Evolutionary conservation across 2,329 filamentous ascomycete genomes (phyloP), one percentile per base, ranked within the genome.

Genomic region (Paecilomyces variotii): DNA sequence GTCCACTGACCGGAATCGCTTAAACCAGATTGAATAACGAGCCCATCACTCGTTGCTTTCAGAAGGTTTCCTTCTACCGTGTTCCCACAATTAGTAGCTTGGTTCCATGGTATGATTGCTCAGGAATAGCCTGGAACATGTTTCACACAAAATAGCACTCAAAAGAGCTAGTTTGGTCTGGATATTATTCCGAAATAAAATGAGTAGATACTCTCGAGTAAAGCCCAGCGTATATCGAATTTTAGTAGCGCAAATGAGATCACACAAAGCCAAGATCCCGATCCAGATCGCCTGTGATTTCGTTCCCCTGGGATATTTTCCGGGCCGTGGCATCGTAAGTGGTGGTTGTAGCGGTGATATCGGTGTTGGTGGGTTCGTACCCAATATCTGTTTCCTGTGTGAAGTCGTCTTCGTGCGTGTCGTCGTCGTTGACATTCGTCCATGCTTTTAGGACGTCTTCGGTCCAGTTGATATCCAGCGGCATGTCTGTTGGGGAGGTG

Each of bases 231-330:
- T 19, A 19, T 19, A 19, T 19, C 19, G 19, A 19, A 19, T 19
- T 19, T 19, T 19, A 30, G 28, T 9, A 30, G 28, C 28, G 2
- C 28, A 32, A 10, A 32, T 32, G 4, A 26, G 6, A 55, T 52
- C 30, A 62, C 2, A 54, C 55, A 39, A 74, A 67, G 1, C 72
- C 72, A 30, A 74, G 59, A 63, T 74, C 72, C n/a, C 61, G 62
- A 64, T 74, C 72, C 53, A 74, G 57, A 64, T 74, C 72, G 2
- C 72, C 72, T 0, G 72, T 74, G 2, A 74, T 74, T 54, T 64
- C 62, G 4, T 57, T 55, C 45, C 60, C 27, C 28, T 62, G 6
- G 27, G 53, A 54, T 64, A 24, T 10, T 32, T 32, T 10, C 11
- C 7, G 4, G 30, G 9, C 11, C 11, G 30, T n/a, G 39, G 39